Base-by-base conservation (phyloP, 371 early-diverging fungal genomes). In the Fennellomyces sp. region DNA sequence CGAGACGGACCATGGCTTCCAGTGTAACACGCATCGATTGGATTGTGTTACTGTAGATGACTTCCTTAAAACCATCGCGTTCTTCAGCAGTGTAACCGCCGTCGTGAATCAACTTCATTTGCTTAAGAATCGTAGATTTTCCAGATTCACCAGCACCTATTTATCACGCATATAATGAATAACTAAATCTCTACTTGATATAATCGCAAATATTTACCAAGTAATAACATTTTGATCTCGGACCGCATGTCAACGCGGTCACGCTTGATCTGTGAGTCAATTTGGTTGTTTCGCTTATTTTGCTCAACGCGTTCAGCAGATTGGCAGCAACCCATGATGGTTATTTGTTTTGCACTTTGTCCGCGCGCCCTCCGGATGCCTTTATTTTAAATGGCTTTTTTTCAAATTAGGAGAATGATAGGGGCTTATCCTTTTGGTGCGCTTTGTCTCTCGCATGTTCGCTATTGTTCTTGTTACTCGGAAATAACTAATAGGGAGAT, bases 91-190 rank as follows among this genome's bases (percentile, higher is more conserved):
- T 87, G 76, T 93, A 97, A 4, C 98, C 98, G 52, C 87, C 88
- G 59, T 90, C 94, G 72, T 97, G 97, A 63, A 97, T 95, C 31
- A 96, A 82, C 69, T 93, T 92, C 95, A 97, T 97, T 68, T 97
- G 97, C 72, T 97, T 97, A 39, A 97, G 75, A 60, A 97, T 93
- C 21, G 98, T 97, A 36, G 92, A 91, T 76, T 97, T 97, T 23
- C 98, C 98, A 2, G 97, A 96, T 78, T 97, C 97, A 47, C 97
- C 97, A 25, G 96, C 94, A 38, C 97, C 96, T 94, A 62, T 39
- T 54, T 19, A 33, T 28, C 5, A 4, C 2, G 51, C 26, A 7
- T 21, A n/a, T 15, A 21, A 50, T 29, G 8, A 30, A 41, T 15
- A 29, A 26, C 15, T 56, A 5, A 61, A 29, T 41, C 31, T 41